Percentiles rank a stretch among this genome's conserved stretches.
Conservation (phyloP, 345 rosid species). For the Sapria himalayana region DNA sequence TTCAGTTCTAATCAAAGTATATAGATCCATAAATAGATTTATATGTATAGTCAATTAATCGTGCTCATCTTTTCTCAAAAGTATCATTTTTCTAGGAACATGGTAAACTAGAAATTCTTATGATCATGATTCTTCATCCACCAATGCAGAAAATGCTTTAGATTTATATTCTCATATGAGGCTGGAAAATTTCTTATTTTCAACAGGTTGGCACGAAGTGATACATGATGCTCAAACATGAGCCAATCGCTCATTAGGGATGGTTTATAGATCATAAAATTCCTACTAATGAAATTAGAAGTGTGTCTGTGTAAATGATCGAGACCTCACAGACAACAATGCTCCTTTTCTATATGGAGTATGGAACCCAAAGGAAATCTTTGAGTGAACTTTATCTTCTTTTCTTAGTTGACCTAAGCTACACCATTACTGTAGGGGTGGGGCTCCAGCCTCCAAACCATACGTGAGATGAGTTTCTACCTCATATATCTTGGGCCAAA, state of each 20-base stretch:
- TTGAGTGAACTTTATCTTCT: conserved; percentile 1
- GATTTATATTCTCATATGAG: background rate
- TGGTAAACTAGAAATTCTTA: background rate
- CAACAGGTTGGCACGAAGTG: too few species aligned
- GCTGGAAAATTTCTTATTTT: too few species aligned
- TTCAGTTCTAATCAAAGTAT: conserved; percentile 7
- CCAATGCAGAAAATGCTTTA: too few species aligned
- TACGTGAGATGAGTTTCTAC: conserved; percentile 10
- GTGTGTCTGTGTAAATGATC: conserved; percentile 3
- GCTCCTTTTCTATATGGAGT: conserved; percentile 2
- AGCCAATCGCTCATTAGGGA: too few species aligned
- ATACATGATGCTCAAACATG: too few species aligned
- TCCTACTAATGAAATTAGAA: background rate
- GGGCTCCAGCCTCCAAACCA: conserved; percentile 1
- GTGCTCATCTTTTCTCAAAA: conserved; percentile 5
- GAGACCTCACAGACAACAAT: conserved; percentile 1
- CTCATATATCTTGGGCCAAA: conserved; percentile 5
- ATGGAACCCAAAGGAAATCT: conserved; percentile 1
- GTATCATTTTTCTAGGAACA: conserved; percentile 5
- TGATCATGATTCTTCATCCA: too few species aligned
- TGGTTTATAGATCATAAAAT: background rate
- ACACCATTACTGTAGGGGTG: conserved; percentile 1
- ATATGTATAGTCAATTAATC: conserved; percentile 5
- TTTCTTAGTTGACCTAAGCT: conserved; percentile 2
- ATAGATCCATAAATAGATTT: conserved; percentile 6